Percentiles rank a stretch among this genome's conserved stretches.
phyloP scores from a whole-genome alignment of 2,329 filamentous ascomycete genomes.

The Gyromitra esculenta region DNA sequence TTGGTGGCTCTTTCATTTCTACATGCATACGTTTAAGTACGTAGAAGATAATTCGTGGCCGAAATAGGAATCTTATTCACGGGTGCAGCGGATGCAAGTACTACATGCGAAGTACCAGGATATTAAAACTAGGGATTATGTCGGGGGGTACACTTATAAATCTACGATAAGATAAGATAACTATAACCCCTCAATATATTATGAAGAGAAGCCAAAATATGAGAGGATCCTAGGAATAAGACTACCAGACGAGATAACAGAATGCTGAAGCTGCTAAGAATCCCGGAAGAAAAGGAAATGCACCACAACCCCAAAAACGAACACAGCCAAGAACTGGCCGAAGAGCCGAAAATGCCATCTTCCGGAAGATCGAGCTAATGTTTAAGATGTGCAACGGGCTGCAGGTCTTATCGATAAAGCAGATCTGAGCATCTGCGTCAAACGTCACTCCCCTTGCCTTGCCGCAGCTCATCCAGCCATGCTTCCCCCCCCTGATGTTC shows the following conservation, averaged over 20 bases:
- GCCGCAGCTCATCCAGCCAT: conserved; percentile 28
- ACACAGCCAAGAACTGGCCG: neutral
- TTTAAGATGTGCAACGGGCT: conserved; percentile 25
- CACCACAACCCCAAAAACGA: neutral
- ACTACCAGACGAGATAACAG: neutral
- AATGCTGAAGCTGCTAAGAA: neutral
- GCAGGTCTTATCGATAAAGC: conserved; percentile 38
- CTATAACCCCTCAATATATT: neutral
- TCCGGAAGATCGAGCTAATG: neutral
- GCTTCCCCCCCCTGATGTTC: neutral
- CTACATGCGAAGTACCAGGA: too few species aligned
- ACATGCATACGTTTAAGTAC: too few species aligned
- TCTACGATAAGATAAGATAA: too few species aligned
- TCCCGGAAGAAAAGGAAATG: neutral
- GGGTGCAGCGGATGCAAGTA: too few species aligned
- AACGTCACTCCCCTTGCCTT: conserved; percentile 22
- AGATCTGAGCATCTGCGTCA: conserved; percentile 1
- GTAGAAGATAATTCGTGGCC: too few species aligned
- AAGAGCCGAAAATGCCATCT: neutral
- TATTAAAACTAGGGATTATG: too few species aligned
- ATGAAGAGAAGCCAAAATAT: neutral
- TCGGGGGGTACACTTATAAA: too few species aligned
- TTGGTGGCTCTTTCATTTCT: too few species aligned
- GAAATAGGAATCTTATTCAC: too few species aligned
- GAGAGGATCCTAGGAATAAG: neutral